Conservation (phyloP, 1,284 basidiomycete species). For the Sanghuangporus weigelae region DNA sequence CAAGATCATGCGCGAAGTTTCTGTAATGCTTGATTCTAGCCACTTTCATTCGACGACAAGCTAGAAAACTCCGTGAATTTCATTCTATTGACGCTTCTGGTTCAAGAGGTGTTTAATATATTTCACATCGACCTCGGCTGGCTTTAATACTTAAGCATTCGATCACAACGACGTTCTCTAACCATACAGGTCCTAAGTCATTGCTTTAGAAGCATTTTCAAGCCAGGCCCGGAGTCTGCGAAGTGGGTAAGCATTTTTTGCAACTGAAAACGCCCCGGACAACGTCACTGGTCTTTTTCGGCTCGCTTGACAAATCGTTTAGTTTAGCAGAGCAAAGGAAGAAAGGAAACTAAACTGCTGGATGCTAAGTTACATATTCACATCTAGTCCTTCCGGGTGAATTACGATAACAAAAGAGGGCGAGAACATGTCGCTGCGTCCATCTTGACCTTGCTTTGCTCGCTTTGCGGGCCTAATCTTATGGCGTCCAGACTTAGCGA, state of each 20-base stretch:
- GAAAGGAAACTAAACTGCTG: not conserved
- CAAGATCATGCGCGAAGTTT: too few relatives aligned
- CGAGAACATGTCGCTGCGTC: not conserved
- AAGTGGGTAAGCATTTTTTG: not conserved
- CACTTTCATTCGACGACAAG: too few relatives aligned
- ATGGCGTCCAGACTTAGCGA: not conserved
- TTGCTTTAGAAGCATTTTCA: too few relatives aligned
- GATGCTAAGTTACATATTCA: not conserved
- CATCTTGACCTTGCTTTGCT: not conserved
- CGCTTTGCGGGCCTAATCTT: not conserved
- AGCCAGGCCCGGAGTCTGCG: not conserved
- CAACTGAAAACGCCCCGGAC: not conserved
- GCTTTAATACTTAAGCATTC: too few relatives aligned
- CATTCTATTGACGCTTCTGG: too few relatives aligned
- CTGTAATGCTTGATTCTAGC: too few relatives aligned
- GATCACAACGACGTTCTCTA: too few relatives aligned
- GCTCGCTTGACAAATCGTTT: not conserved
- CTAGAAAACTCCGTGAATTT: too few relatives aligned
- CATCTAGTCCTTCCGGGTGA: not conserved
- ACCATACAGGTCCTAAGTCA: too few relatives aligned
- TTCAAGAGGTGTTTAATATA: too few relatives aligned
- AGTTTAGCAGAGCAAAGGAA: not conserved
- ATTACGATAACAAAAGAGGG: not conserved
- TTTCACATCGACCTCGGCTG: too few relatives aligned
- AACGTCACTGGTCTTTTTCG: not conserved